Base-by-base conservation (phyloP, 2,329 filamentous ascomycete species). In the Clonostachys rosea region DNA sequence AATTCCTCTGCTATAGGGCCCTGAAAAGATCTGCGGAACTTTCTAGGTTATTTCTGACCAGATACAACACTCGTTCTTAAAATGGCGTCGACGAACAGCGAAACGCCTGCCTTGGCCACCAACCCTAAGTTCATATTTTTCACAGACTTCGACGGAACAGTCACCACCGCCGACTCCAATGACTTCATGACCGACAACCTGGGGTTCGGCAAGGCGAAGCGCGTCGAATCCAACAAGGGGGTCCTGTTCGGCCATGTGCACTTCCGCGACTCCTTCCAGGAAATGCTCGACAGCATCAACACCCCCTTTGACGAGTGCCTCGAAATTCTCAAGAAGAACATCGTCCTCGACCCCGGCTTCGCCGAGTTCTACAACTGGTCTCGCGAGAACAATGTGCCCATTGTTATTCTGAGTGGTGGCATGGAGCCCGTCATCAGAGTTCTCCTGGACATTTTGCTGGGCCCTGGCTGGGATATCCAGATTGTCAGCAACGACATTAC, bases 91-190 rank as follows among this genome's bases (percentile, higher is more conserved):
- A 52, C 62, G 24, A 51, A 59, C 40, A 63, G 58, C 48, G 64
- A 71, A 43, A 77, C 81, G 24, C 80, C 81, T 47, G 81, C 81
- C 41, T 70, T 85, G 65, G 73, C 73, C 59, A 83, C 75, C 49
- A 83, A 87, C 64, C 91, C 91, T 45, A 87, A 90, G 70, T 88
- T 89, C 74, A 91, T 99, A 75, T 96, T 99, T 80, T 97, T 97
- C 76, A 96, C 91, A 57, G 94, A 99, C 72, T 97, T 97, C 64
- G 94, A 99, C 69, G 94, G 94, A 60, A 97, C 91, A 46, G 92
- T 96, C 64, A 96, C 92, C 43, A 78, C 76, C 47, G 73, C 79
- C 59, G 82, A 85, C 68, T 79, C 74, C 63, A 86, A 84, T 63
- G 80, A 82, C 68, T 80, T 68, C 66, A 74, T 92, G 83, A 96